Base-by-base conservation (phyloP, 192 early-diverging fungal species). In the Diversispora eburnea region DNA sequence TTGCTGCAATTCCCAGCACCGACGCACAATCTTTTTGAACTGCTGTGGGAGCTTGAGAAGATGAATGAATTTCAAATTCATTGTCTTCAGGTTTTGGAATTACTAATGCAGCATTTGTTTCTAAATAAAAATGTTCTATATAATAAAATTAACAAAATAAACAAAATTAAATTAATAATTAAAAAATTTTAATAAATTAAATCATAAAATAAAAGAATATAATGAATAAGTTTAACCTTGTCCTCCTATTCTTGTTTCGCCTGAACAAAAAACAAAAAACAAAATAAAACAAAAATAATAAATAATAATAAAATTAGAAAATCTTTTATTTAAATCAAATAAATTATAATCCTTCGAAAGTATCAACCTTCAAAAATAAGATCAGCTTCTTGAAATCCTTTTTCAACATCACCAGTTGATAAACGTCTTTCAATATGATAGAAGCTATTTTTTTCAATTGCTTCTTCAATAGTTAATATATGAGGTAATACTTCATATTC, bases 51-150 rank as follows among this genome's bases (percentile, higher is more conserved):
- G 90, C 87, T 79, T 95, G 94, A 20, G 91, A 92, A 25, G 86
- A 85, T 19, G 91, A 84, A 64, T 88, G 91, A n/a, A 95, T 77
- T 76, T 93, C 92, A 33, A 91, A 83, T 78, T 94, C 93, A 77
- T 88, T 86, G 75, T 88, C 91, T 79, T 94, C 93, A 75, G 81
- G 84, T 63, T 81, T 81, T 45, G 91, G 91, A 68, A 91, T 88
- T 39, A 89, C 85, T 7, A 93, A 56, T 4, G 86, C 81, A 8
- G 80, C 86, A 42, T 92, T 80, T 9, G 94, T 92, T 77, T 95
- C 94, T 56, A 95, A 82, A 75, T 95, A 95, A 73, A 95, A 95
- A 75, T 95, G 94, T 77, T 95, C 94, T 78, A 92, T 89, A 15
- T 33, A 33, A 0, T 2, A 33, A 33, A 33, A 33, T 33, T 33